Percentiles rank a stretch among this genome's conserved stretches.
Evolutionary conservation across 2,329 filamentous ascomycete genomes (phyloP).

Genomic region (Monascus ruber): DNA sequence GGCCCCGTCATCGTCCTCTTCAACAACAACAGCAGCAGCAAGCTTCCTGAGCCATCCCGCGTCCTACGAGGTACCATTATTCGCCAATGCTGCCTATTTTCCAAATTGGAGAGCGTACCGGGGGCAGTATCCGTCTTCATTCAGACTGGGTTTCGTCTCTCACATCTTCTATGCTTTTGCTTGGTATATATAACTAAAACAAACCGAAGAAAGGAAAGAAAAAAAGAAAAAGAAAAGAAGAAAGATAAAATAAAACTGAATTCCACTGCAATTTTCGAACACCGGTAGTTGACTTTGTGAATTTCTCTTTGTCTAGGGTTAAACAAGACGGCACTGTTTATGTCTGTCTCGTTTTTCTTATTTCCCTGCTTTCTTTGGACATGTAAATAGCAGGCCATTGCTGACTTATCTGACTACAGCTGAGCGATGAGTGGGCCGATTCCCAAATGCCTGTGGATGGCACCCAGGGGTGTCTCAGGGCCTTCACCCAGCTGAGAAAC

Average conservation of each 20-base stretch:
- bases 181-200: constrained; percentile 27
- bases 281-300: constrained; percentile 14
- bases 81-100: constrained; percentile 68
- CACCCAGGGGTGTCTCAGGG: constrained; percentile 57
- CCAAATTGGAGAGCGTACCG: constrained; percentile 67
- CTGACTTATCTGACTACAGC: constrained; percentile 36
- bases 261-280: constrained; percentile 2
- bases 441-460: constrained; percentile 61
- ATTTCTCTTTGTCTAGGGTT: constrained; percentile 38
- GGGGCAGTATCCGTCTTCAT: constrained; percentile 58
- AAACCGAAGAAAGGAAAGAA: background rate
- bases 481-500: constrained; percentile 62
- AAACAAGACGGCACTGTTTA: constrained; percentile 61
- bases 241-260: constrained; percentile 9
- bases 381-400: background rate
- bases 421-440: constrained; percentile 72
- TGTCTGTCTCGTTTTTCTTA: constrained; percentile 43
- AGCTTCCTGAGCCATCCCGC: constrained; percentile 3
- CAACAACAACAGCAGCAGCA: constrained; percentile 7
- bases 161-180: constrained; percentile 79
- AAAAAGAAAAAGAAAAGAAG: constrained; percentile 2
- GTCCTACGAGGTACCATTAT: constrained; percentile 28
- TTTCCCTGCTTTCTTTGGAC: constrained; percentile 1
- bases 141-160: constrained; percentile 66
- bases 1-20: constrained; percentile 11